Evolutionary conservation across 805 yeast genomes (phyloP), one percentile per base, ranked within the genome.

Genomic region (Cyberlindnera petersonii): DNA sequence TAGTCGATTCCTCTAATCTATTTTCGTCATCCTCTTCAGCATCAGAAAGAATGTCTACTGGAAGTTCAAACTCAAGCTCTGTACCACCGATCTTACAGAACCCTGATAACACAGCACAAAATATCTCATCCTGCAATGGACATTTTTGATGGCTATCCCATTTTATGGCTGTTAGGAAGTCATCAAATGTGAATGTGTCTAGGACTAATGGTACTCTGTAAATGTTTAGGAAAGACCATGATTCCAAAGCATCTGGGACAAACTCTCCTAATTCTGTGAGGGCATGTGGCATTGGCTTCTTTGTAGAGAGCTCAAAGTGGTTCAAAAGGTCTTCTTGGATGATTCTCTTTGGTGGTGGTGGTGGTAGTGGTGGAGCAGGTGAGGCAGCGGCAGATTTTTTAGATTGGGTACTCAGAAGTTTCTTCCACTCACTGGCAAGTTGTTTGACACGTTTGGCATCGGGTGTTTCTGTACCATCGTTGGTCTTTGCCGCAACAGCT

Each of bases 131-230:
- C 23, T 85, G 54, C 24, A 82, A 55, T 9, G 63, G 67, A 49
- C 84, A 76, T 26, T 75, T 59, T 3, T 70, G 60, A 3, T 63
- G 79, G 66, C 26, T 65, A 56, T 9, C 77, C 60, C 60, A 56
- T n/a, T 39, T 49, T 46, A 56, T 39, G 1, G 60, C 79, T 39
- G 75, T 74, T 7, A 82, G 55, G 52, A 75, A 84, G 48, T 82
- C 94, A 61, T 86, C 96, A 63, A 83, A 85, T 0, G 91, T 80
- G 50, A 85, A 80, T 0, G 82, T 73, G 51, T 82, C 87, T n/a
- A 87, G 61, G 5, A 71, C 55, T 23, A 86, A 63, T 1, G 86
- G 77, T 24, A 71, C 70, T 48, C 78, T 75, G 58, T 79, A 86
- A 35, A 84, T 71, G 56, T 85, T 85, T 21, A 86, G 59, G 52